Base-by-base conservation (phyloP, 2,329 filamentous ascomycete species). In the Nectriaceae sp. region DNA sequence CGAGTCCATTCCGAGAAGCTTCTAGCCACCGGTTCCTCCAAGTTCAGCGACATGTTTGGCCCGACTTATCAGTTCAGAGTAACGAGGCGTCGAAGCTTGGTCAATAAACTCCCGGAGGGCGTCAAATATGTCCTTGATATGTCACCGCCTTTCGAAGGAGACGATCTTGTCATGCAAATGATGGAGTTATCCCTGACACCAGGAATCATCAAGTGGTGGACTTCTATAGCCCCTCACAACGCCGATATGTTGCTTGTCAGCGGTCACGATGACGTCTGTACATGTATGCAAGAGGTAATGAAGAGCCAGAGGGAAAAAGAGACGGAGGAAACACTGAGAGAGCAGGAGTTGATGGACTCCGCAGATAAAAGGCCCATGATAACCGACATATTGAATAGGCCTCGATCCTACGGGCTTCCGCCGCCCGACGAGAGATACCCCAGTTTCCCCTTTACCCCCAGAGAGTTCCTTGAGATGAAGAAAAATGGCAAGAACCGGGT, bases 71-170 rank as follows among this genome's bases (percentile, higher is more conserved):
- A 78, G 55, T 69, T 66, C 20, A 70, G 70, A 4, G 58, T 68
- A 15, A 64, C 61, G 31, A 67, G 74, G 19, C 70, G 69, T 13
- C 68, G 68, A 18, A 67, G 67, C 36, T 54, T 70, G 29, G 58
- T 59, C 31, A 68, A 67, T 20, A 60, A 58, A 13, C 59, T 73
- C 10, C 71, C 70, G 0, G 55, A 65, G 3, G 77, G 74, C 0
- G 67, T 87, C 59, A 75, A 76, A 48, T 87, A 79, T 54, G 68
- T 87, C 16, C 58, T 89, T 29, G 84, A 89, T 55, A 70, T 88
- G 11, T 87, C 83, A 0, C 85, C 84, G 0, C 76, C 80, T 0
- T 67, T 67, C 0, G 78, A 85, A 60, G 85, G 82, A 2, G 83
- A 87, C 2, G 84, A 86, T 11, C 75, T 82, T 10, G 78, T 85